Percentiles rank a stretch among this genome's conserved stretches.
These are phyloP conservation scores for Penicillium sp. DNA, from an alignment of 2,329 filamentous ascomycete species.

Conservation along the genomic window DNA sequence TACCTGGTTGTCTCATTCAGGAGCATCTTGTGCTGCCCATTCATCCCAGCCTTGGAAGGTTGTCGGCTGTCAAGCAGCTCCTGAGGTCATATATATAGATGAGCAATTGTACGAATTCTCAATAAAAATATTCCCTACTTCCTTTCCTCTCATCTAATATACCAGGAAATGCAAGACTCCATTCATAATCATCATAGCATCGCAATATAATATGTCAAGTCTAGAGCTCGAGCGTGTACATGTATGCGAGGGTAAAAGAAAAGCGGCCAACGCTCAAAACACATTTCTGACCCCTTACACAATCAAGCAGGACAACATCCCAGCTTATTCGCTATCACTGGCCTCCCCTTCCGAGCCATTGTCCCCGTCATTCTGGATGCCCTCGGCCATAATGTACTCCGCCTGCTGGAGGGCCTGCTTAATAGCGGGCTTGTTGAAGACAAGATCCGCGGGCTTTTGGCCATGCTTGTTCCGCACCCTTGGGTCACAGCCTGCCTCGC, in stretches of 20 bases:
- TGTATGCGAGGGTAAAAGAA: background rate
- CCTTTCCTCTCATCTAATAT: background rate
- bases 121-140: background rate
- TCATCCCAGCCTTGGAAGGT: no score
- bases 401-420: conserved; percentile 41
- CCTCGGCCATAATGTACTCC: conserved; percentile 46
- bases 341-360: conserved; percentile 36
- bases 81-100: background rate
- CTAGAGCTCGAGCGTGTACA: conserved; percentile 11
- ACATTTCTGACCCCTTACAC: background rate
- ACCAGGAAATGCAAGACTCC: background rate
- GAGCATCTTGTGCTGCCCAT: no score
- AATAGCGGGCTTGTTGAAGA: conserved; percentile 42
- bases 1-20: no score
- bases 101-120: background rate
- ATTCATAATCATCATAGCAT: conserved; percentile 20
- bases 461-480: conserved; percentile 46
- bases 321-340: conserved; percentile 38
- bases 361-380: conserved; percentile 34
- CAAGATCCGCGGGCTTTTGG: conserved; percentile 44
- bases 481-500: conserved; percentile 46
- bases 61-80: background rate
- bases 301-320: background rate
- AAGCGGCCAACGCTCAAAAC: conserved; percentile 9
- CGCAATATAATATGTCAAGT: conserved; percentile 10